phyloP scores from a whole-genome alignment of 2,329 filamentous ascomycete genomes.

The Colletotrichum sp. region DNA sequence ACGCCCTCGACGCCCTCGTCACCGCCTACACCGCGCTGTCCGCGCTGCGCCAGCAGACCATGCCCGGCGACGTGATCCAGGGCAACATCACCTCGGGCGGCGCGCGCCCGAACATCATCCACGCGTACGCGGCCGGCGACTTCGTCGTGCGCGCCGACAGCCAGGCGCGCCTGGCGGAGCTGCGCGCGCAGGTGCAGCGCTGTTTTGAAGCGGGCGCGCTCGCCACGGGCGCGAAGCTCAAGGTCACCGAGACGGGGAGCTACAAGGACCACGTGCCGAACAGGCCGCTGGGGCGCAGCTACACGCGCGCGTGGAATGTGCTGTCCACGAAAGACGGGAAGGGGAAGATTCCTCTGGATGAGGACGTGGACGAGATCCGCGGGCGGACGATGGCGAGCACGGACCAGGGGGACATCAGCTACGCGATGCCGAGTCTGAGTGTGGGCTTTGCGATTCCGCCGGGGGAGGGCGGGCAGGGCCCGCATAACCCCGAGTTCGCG shows the following conservation, averaged over 20 bases:
- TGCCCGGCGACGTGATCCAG: constrained; percentile 54
- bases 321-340: constrained; percentile 27
- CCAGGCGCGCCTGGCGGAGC: constrained; percentile 37
- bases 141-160: constrained; percentile 31
- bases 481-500: constrained; percentile 27
- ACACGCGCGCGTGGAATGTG: constrained; percentile 49
- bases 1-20: constrained; percentile 63
- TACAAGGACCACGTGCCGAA: constrained; percentile 64
- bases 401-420: constrained; percentile 64
- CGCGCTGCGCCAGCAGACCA: constrained; percentile 60
- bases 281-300: constrained; percentile 47
- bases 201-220: constrained; percentile 44
- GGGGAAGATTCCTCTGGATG: constrained; percentile 34
- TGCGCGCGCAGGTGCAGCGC: constrained; percentile 44
- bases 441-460: constrained; percentile 56
- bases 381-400: constrained; percentile 58
- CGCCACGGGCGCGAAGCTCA: constrained; percentile 51
- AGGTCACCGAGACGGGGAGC: constrained; percentile 43
- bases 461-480: constrained; percentile 23
- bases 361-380: constrained; percentile 43
- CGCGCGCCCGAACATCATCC: constrained; percentile 60
- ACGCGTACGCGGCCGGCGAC: constrained; percentile 47
- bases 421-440: constrained; percentile 60
- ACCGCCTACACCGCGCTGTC: constrained; percentile 52
- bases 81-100: constrained; percentile 59